A percentile compares a stretch with the other conserved stretches of the same genome.
Conservation (phyloP, 2,329 filamentous ascomycete genomes). For the Aspergillus sp. region DNA sequence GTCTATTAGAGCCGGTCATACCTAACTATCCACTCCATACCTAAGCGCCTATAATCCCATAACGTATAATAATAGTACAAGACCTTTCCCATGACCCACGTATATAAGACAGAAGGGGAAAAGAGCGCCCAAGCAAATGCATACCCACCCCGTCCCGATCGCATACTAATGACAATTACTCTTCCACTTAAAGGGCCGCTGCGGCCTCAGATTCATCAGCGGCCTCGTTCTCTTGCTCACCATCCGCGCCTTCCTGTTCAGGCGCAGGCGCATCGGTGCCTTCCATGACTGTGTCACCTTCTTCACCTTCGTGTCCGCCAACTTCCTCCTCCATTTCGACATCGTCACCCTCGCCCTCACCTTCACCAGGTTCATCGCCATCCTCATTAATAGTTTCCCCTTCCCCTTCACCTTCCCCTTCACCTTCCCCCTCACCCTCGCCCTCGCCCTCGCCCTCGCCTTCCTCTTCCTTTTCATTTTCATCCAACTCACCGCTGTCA, state of each 20-base stretch:
- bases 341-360: slow-evolving; percentile 8
- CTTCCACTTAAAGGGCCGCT: neutral
- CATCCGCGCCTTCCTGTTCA: slow-evolving; percentile 6
- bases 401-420: slow-evolving; percentile 11
- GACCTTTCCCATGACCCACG: neutral
- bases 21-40: neutral
- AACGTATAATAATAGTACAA: neutral
- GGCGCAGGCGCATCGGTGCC: slow-evolving; percentile 10
- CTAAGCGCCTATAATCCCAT: neutral
- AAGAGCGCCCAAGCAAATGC: neutral
- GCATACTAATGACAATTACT: neutral
- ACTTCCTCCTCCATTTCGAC: slow-evolving; percentile 14
- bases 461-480: slow-evolving; percentile 19
- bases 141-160: neutral
- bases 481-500: slow-evolving; percentile 22
- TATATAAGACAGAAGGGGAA: neutral
- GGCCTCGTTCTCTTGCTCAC: slow-evolving; percentile 19
- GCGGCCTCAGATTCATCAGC: slow-evolving; percentile 14
- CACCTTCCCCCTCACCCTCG: slow-evolving; percentile 14
- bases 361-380: neutral
- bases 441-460: slow-evolving; percentile 14
- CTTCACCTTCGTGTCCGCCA: slow-evolving; percentile 15
- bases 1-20: neutral
- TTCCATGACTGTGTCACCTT: slow-evolving; percentile 11
- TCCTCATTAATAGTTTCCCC: slow-evolving; percentile 20